Evolutionary conservation across 2,329 filamentous ascomycete genomes (phyloP).

Genomic region (Diaporthe ampelina): DNA sequence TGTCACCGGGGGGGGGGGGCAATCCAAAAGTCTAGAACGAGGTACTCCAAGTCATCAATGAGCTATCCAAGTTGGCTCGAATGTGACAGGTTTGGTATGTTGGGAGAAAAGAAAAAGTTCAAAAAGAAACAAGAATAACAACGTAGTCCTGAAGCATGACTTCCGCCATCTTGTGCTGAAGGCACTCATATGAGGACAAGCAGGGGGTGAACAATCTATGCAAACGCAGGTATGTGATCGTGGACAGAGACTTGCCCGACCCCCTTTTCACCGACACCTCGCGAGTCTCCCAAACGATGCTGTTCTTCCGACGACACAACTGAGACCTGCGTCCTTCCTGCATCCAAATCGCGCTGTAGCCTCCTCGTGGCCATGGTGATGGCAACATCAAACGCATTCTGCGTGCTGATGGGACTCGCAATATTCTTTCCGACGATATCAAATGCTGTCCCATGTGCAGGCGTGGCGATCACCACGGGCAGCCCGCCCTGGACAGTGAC

Average conservation of each 20-base stretch:
- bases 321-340: neutral
- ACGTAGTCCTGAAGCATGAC: too few species aligned
- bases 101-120: too few species aligned
- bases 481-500: conserved; percentile 53
- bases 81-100: too few species aligned
- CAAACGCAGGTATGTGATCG: conserved; percentile 1
- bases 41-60: too few species aligned
- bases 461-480: conserved; percentile 50
- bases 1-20: too few species aligned
- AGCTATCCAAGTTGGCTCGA: too few species aligned
- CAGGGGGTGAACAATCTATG: neutral
- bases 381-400: conserved; percentile 50
- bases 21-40: too few species aligned
- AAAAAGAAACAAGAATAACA: too few species aligned
- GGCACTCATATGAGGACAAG: too few species aligned
- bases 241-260: neutral
- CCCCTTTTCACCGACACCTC: neutral
- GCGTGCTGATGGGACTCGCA: conserved; percentile 48
- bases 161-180: too few species aligned
- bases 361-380: conserved; percentile 48
- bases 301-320: neutral
- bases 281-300: neutral
- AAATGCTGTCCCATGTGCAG: conserved; percentile 50
- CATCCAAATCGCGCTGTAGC: conserved; percentile 3
- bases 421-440: conserved; percentile 51